These are phyloP conservation scores for Venturia asperata DNA, from an alignment of 2,329 filamentous ascomycete species.

Conservation along the genomic window DNA sequence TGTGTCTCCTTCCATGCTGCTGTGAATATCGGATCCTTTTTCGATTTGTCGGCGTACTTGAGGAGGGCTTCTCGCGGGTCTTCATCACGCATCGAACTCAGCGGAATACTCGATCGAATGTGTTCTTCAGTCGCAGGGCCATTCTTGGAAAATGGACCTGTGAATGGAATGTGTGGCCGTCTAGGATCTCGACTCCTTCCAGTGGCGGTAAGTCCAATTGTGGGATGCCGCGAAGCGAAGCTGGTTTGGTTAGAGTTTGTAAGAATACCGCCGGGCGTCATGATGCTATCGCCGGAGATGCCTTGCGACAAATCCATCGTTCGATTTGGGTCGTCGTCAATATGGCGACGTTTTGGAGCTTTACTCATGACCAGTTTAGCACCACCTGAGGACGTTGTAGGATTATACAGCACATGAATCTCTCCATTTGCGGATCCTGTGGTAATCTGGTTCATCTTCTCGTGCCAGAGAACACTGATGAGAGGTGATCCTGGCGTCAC, in stretches of 20 bases:
- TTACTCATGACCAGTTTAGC: conserved; percentile 86
- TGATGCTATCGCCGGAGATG: conserved; percentile 74
- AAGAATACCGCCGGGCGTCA: conserved; percentile 53
- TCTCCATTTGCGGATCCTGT: conserved; percentile 89
- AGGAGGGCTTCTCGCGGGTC: conserved; percentile 89
- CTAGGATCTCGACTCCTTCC: conserved; percentile 73
- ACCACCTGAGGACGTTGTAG: conserved; percentile 70
- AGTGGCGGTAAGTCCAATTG: conserved; percentile 67
- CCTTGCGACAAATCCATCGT: conserved; percentile 78
- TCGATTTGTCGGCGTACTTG: conserved; percentile 88
- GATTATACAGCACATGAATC: conserved; percentile 85
- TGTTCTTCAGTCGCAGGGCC: conserved; percentile 81
- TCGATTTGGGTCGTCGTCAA: conserved; percentile 83
- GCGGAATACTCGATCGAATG: conserved; percentile 78
- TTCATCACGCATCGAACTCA: conserved; percentile 91
- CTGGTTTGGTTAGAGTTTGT: conserved; percentile 40
- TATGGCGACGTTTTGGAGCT: conserved; percentile 87
- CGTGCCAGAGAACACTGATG: conserved; percentile 83
- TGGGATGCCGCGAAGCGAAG: conserved; percentile 56
- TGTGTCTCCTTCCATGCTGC: conserved; percentile 89
- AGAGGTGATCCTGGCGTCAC: conserved; percentile 80
- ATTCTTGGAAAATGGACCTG: conserved; percentile 84
- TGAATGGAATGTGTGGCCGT: conserved; percentile 72
- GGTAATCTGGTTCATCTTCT: conserved; percentile 91
- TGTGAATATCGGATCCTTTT: conserved; percentile 91